Evolutionary conservation across 352 stramenopile species (phyloP).

Genomic region (Plasmopara halstedii): DNA sequence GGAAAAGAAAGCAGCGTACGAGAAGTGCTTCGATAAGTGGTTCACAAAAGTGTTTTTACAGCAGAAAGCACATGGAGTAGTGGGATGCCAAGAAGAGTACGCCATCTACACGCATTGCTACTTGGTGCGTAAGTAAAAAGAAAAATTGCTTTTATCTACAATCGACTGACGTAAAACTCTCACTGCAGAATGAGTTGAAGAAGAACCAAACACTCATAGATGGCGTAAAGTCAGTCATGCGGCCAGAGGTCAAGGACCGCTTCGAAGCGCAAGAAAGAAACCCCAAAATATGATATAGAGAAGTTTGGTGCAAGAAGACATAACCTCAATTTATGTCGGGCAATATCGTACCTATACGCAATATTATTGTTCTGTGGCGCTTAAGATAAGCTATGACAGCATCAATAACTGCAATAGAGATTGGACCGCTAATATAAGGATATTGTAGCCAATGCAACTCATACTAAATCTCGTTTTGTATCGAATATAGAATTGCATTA

Average conservation of each 20-base stretch:
- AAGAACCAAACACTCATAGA: slow-evolving; percentile 54
- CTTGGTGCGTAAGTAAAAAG: slow-evolving; percentile 31
- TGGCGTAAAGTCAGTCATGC: slow-evolving; percentile 63
- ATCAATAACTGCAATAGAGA: too few species aligned
- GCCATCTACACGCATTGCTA: slow-evolving; percentile 69
- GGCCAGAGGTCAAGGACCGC: slow-evolving; percentile 41
- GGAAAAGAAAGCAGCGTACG: slow-evolving; percentile 63
- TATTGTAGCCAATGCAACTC: too few species aligned
- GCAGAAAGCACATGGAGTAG: slow-evolving; percentile 58
- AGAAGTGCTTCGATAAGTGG: slow-evolving; percentile 85
- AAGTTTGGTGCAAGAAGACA: too few species aligned
- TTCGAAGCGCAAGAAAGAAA: slow-evolving; percentile 37
- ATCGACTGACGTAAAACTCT: not conserved
- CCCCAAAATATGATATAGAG: too few species aligned
- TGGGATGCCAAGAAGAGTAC: slow-evolving; percentile 79
- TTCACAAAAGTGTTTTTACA: slow-evolving; percentile 82
- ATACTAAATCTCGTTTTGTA: too few species aligned
- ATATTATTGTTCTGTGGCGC: too few species aligned
- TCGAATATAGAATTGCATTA: too few species aligned
- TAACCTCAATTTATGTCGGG: too few species aligned
- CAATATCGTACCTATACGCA: too few species aligned
- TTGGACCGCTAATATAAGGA: too few species aligned
- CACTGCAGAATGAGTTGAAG: slow-evolving; percentile 44
- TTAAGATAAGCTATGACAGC: too few species aligned
- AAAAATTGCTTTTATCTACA: not conserved